A percentile compares a stretch with the other conserved stretches of the same genome.
These are phyloP conservation scores for Schizophyllum commune DNA, from an alignment of 1,284 basidiomycete species.

Conservation along the genomic window DNA sequence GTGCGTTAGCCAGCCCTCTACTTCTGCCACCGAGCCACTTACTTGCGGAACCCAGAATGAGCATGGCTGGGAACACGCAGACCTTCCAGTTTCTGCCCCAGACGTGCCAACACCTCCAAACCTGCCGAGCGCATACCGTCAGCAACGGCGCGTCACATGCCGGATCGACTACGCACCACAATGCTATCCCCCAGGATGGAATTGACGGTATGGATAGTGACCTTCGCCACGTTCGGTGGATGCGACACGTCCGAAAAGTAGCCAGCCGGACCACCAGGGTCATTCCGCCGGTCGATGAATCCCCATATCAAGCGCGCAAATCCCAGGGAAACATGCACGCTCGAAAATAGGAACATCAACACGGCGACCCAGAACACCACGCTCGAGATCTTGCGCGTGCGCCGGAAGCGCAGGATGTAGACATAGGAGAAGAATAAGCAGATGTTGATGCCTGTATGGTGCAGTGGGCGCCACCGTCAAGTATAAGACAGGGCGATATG, in stretches of 20 bases:
- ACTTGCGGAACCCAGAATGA: constrained; percentile 28
- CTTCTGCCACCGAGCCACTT: constrained; percentile 2
- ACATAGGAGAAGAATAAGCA: constrained; percentile 27
- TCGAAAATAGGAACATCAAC: constrained; percentile 29
- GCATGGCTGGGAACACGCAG: constrained; percentile 22
- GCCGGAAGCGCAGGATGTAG: constrained; percentile 19
- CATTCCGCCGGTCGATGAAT: constrained; percentile 26
- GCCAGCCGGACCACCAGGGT: constrained; percentile 25
- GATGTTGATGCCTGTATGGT: constrained; percentile 25
- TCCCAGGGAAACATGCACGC: constrained; percentile 28
- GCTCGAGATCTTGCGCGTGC: constrained; percentile 22
- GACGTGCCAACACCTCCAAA: constrained; percentile 31
- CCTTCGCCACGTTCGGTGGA: constrained; percentile 31
- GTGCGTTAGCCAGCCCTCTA: neutral
- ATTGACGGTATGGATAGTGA: constrained; percentile 29
- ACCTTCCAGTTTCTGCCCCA: constrained; percentile 27
- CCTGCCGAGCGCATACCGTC: constrained; percentile 12
- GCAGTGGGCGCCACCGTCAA: neutral
- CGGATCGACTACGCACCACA: constrained; percentile 18
- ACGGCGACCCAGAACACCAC: constrained; percentile 24
- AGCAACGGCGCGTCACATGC: neutral
- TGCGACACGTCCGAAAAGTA: constrained; percentile 31
- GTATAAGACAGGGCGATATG: no score
- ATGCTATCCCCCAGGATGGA: constrained; percentile 29
- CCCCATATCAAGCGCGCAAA: constrained; percentile 30